Evolutionary conservation across 345 rosid genomes (phyloP), one percentile per base, ranked within the genome.

Genomic region (Schrenkiella parvula): DNA sequence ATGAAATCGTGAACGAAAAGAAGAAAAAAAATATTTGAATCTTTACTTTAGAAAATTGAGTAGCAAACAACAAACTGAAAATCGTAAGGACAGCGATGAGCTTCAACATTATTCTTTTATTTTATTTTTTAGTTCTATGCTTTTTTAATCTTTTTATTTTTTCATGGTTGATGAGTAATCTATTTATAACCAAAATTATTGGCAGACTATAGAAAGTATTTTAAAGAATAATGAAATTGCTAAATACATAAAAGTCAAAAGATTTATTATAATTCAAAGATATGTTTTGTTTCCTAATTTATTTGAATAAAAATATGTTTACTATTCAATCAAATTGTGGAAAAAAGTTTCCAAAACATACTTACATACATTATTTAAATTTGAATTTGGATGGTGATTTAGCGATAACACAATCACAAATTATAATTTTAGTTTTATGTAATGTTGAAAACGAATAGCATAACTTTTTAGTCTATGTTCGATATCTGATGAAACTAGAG

Each of bases 41-140:
- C 2, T 11, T 67, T 67, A 74, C 73, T 51, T 74, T 59, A 2
- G 61, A 59, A 39, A 59, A 59, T 12, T 66, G 73, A 39, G 17
- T 31, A 50, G 73, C 62, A 59, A 39, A 41, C 67, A 74, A 39
- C 23, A 66, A 58, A 39, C 29, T 39, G 35, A 21, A 59, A 58
- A 51, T 7, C 17, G 41, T 5, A 2, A 58, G 41, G 28, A 59
- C 11, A 12, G 18, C n/a, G 9, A 74, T 38, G 37, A 58, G 61
- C 29, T 59, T 74, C 63, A 14, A 1, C 62, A 58, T 74, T 52
- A 3, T 54, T 41, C 32, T 54, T 54, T n/a, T n/a, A n/a, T n/a
- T n/a, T n/a, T n/a, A n/a, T n/a, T n/a, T n/a, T n/a, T n/a, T n/a
- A n/a, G n/a, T n/a, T n/a, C n/a, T n/a, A n/a, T n/a, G n/a, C n/a